These are phyloP conservation scores for Colletotrichum noveboracense DNA, from an alignment of 2,329 filamentous ascomycete species.

Conservation along the genomic window DNA sequence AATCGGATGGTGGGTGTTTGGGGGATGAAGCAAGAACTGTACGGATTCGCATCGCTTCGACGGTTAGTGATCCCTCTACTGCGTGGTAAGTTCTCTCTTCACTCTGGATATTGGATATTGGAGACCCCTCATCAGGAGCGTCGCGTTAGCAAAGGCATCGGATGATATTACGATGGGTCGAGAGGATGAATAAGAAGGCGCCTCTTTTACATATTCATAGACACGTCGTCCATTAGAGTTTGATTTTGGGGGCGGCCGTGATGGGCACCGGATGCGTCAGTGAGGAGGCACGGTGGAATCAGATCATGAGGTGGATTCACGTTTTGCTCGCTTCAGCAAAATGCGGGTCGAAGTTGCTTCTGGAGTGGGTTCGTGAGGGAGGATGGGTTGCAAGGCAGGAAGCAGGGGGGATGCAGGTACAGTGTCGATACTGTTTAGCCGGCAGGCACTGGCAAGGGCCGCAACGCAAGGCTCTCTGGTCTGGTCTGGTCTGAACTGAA, in stretches of 20 bases:
- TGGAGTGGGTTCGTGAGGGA: neutral
- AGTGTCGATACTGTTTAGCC: constrained; percentile 1
- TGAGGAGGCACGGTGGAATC: neutral
- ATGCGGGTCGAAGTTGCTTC: neutral
- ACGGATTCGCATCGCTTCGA: neutral
- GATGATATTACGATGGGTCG: neutral
- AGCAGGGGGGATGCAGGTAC: neutral
- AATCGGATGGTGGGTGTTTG: neutral
- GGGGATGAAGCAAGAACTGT: neutral
- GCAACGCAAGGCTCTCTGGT: neutral
- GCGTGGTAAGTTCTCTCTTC: neutral
- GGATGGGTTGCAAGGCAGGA: neutral
- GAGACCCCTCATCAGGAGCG: neutral
- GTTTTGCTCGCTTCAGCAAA: neutral
- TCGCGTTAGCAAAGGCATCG: neutral
- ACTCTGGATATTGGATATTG: neutral
- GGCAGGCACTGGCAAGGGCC: neutral
- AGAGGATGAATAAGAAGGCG: neutral
- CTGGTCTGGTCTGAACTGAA: too few species aligned
- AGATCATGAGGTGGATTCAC: constrained; percentile 10
- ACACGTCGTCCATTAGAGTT: neutral
- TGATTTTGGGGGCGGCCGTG: neutral
- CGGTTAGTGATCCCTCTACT: neutral
- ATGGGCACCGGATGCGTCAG: constrained; percentile 5
- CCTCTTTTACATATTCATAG: neutral